These are phyloP conservation scores for Entomophthora muscae DNA, from an alignment of 371 early-diverging fungal genomes.

Conservation along the genomic window DNA sequence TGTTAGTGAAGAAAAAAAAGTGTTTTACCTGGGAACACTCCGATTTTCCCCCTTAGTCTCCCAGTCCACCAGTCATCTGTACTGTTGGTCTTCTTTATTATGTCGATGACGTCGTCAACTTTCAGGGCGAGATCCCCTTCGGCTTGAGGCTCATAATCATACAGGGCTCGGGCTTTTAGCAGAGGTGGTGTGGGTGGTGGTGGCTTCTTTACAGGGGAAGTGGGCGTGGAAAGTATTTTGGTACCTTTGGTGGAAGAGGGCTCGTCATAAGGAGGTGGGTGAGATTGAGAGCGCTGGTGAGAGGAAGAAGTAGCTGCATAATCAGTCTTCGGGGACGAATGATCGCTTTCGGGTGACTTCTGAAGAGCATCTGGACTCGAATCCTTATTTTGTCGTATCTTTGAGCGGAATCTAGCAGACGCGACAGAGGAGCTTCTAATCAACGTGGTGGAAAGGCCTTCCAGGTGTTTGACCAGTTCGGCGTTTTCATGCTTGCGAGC, in stretches of 20 bases:
- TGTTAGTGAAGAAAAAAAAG: neutral
- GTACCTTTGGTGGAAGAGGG: neutral
- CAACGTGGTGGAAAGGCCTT: neutral
- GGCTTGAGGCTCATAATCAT: conserved; percentile 38
- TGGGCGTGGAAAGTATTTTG: neutral
- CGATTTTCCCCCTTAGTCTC: conserved; percentile 25
- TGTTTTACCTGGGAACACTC: conserved; percentile 41
- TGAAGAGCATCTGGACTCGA: neutral
- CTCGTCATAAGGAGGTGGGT: neutral
- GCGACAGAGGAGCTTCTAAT: neutral
- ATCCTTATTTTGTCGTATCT: neutral
- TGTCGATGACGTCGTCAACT: conserved; percentile 37
- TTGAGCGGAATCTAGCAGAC: neutral
- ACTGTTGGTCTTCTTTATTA: conserved; percentile 28
- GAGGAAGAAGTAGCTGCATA: neutral
- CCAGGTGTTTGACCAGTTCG: neutral
- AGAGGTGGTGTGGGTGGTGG: conserved; percentile 3
- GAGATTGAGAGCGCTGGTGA: conserved; percentile 6
- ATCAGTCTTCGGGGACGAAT: neutral
- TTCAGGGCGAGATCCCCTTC: conserved; percentile 37
- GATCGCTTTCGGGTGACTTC: too few species aligned
- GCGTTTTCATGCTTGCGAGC: neutral
- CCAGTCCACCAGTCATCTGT: conserved; percentile 57
- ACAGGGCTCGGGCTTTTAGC: conserved; percentile 23
- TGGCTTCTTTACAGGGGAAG: neutral